A percentile compares a stretch with the other conserved stretches of the same genome.
Conservation (phyloP, 257 asterid species). For the Echites panduratus region DNA sequence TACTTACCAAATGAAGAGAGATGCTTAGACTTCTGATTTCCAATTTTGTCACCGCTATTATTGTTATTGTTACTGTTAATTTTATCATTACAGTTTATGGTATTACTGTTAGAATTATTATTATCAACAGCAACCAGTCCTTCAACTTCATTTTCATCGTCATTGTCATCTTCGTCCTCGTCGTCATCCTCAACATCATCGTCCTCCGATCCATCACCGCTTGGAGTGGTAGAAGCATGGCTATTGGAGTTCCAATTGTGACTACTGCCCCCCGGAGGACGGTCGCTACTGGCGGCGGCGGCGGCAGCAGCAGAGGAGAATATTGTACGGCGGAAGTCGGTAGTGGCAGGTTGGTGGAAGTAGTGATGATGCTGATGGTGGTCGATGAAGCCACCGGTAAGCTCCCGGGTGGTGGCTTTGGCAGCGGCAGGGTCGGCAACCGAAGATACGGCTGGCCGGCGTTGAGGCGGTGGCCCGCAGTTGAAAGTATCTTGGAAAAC, state of each 20-base stretch:
- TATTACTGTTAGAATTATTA: slow-evolving; percentile 8
- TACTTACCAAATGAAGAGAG: slow-evolving; percentile 47
- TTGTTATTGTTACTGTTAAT: neutral
- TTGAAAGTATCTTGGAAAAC: slow-evolving; percentile 48
- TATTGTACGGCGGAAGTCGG: slow-evolving; percentile 39
- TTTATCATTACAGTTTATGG: slow-evolving; percentile 12
- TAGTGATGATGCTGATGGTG: slow-evolving; percentile 40
- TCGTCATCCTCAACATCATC: slow-evolving; percentile 45
- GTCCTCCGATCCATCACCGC: slow-evolving; percentile 56
- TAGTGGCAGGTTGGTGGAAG: slow-evolving; percentile 26
- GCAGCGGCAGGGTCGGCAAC: slow-evolving; percentile 35
- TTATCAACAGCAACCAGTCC: slow-evolving; percentile 34
- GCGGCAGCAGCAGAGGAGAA: slow-evolving; percentile 14
- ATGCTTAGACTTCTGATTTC: slow-evolving; percentile 38
- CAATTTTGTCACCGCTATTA: slow-evolving; percentile 25
- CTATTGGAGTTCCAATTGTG: slow-evolving; percentile 45
- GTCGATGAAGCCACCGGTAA: slow-evolving; percentile 57
- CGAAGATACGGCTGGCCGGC: slow-evolving; percentile 31
- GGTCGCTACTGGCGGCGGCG: slow-evolving; percentile 5
- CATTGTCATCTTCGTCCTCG: slow-evolving; percentile 35
- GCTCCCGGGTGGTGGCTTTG: slow-evolving; percentile 59
- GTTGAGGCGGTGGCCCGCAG: slow-evolving; percentile 41
- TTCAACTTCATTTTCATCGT: slow-evolving; percentile 40
- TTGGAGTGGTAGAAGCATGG: slow-evolving; percentile 36
- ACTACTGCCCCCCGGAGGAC: slow-evolving; percentile 8